Base-by-base conservation (phyloP, 2,329 filamentous ascomycete species). In the Trichophaea hybrida region DNA sequence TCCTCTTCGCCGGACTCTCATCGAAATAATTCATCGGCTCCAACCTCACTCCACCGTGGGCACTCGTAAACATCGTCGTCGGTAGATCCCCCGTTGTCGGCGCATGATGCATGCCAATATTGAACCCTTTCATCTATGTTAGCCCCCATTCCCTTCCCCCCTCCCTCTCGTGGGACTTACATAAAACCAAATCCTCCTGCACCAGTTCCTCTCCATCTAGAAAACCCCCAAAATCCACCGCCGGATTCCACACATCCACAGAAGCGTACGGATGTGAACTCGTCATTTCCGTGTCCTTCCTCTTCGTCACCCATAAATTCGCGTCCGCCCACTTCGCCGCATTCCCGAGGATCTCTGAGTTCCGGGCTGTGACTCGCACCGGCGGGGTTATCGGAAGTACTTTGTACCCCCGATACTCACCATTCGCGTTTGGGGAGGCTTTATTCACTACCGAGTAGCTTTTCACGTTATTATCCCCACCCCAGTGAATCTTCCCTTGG, bases 101-200 rank as follows among this genome's bases (percentile, higher is more conserved):
- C n/a, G 80, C 69, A 66, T 81, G 79, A 65, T 81, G 78, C 75
- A 78, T 80, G 13, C 79, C 79, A 6, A 78, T 66, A 59, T 78
- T 80, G 60, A 80, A 1, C 44, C 24, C 24, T 24, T 24, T 24
- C 24, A 1, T 3, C 3, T 24, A 24, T 3, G 24, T 24, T 3
- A 24, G 24, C n/a, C n/a, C n/a, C n/a, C n/a, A n/a, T 24, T 24
- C 1, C 3, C 3, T 24, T 24, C 24, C 24, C 24, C 24, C 3
- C 24, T 24, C 3, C 24, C 3, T 24, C 24, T 3, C 24, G 24
- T 1, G 24, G 24, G 3, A 3, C 24, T 2, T 24, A 24, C 75
- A 80, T 10, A 80, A 57, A 2, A 80, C 77, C 8, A 77, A 60
- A 58, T 76, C 75, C 66, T 75, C 73, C 58, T 77, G 71, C 44